These are phyloP conservation scores for Niveomyces coronatus DNA, from an alignment of 2,329 filamentous ascomycete species.

Conservation along the genomic window DNA sequence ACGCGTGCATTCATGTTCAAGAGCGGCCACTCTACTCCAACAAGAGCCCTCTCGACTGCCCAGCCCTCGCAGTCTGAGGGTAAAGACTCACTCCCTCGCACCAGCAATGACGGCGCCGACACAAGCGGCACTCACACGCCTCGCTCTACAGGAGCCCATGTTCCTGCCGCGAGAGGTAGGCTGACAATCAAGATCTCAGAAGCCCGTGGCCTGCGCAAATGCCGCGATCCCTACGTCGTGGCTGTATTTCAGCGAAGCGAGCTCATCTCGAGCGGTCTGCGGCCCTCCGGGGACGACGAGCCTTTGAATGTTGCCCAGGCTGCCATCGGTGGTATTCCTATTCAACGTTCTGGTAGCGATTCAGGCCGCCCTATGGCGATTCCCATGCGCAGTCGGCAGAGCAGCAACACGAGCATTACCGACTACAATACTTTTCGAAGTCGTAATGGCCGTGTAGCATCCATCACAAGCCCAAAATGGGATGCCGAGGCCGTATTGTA, in stretches of 20 bases:
- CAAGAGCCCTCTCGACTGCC: conserved; percentile 66
- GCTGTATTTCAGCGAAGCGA: conserved; percentile 96
- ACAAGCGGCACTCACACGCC: conserved; percentile 45
- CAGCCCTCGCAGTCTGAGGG: conserved; percentile 40
- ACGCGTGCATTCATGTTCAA: conserved; percentile 65
- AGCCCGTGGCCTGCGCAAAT: conserved; percentile 69
- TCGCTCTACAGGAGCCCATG: conserved; percentile 44
- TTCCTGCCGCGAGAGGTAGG: conserved; percentile 71
- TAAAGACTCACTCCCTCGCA: conserved; percentile 28
- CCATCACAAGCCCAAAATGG: conserved; percentile 82
- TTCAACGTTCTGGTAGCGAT: conserved; percentile 66
- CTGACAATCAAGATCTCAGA: conserved; percentile 82
- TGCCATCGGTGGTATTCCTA: conserved; percentile 44
- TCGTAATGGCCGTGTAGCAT: conserved; percentile 40
- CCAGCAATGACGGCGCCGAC: conserved; percentile 32
- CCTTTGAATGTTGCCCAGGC: conserved; percentile 35
- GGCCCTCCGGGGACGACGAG: conserved; percentile 52
- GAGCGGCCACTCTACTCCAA: conserved; percentile 87
- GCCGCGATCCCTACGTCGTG: conserved; percentile 87
- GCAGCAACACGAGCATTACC: conserved; percentile 79
- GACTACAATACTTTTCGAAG: conserved; percentile 54
- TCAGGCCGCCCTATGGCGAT: conserved; percentile 82
- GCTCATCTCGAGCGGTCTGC: conserved; percentile 81
- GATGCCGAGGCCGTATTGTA: conserved; percentile 94
- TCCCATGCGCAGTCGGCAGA: conserved; percentile 92